Conservation (phyloP, 2,329 filamentous ascomycete species). For the Claviceps quebecensis region DNA sequence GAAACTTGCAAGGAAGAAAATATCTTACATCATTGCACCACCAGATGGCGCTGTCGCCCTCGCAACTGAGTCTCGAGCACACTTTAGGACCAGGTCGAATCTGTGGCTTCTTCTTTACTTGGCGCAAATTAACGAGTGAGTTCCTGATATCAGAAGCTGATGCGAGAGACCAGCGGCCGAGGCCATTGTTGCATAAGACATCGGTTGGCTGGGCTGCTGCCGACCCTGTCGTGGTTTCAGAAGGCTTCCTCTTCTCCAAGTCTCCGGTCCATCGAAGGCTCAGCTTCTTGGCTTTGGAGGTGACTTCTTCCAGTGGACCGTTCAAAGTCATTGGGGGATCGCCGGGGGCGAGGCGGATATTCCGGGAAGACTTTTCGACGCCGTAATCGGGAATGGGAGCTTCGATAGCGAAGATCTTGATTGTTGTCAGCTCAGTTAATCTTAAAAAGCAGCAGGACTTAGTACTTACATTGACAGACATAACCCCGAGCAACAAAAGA, state of each 20-base stretch:
- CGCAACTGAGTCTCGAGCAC: not conserved
- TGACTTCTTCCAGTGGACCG: not conserved
- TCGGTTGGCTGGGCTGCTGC: not conserved
- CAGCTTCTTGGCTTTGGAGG: not conserved
- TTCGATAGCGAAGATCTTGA: not conserved
- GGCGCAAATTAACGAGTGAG: not conserved
- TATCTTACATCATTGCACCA: constrained; percentile 4
- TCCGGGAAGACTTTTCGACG: not conserved
- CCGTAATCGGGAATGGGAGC: not conserved
- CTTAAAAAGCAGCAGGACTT: not conserved
- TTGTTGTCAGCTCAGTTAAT: not conserved
- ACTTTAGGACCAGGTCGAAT: not conserved
- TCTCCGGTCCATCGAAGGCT: not conserved
- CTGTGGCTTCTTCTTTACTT: not conserved
- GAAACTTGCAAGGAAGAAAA: not conserved
- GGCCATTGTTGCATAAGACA: not conserved
- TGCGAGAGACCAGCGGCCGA: not conserved
- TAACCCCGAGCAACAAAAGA: not conserved
- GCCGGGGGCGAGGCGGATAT: not conserved
- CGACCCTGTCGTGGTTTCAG: not conserved
- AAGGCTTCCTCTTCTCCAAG: not conserved
- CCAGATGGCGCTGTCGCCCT: not conserved
- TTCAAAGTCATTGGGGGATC: not conserved
- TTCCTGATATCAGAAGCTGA: not conserved
- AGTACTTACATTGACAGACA: not conserved